Evolutionary conservation across 805 yeast species (phyloP), one percentile per base, ranked within the genome.

Genomic region (Pichia occidentalis): DNA sequence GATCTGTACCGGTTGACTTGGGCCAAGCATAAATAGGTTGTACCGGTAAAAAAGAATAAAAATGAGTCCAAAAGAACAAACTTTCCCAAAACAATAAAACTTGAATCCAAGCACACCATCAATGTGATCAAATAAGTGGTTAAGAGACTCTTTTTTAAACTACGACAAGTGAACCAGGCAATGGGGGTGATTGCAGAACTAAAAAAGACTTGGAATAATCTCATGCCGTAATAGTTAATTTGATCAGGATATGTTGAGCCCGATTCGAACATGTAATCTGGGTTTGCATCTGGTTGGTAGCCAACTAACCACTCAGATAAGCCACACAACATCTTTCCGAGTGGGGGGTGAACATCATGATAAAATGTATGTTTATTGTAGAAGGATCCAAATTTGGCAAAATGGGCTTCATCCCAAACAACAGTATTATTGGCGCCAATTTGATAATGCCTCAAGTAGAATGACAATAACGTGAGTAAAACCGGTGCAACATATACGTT

Each of bases 271-370:
- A 70, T 77, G 66, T 79, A 84, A 5, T 50, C 52, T n/a, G 77
- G 67, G 26, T 87, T 85, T 14, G 24, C 29, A 28, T 39, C 30
- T 9, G 44, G 32, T 55, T 87, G 77, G 63, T 47, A 47, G 7
- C 54, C 54, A 3, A 49, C 46, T 5, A 50, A 25, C 42, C 41
- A 85, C 32, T 95, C 97, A 29, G 88, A 79, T 28, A 85, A 67
- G 0, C 95, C 97, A 42, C 86, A 85, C 43, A 92, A 70, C 82
- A 90, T 80, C 61, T 90, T 90, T 17, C 97, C 97, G 51, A 90
- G 67, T 2, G 98, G 98, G 34, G 98, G 98, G 62, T 90, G 98
- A 24, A 90, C 96, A 61, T 90, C 98, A 57, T 85, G 94, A 60
- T 88, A 90, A 57, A 84, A 86, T 53, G 85, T 95, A 50, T 85